A percentile compares a stretch with the other conserved stretches of the same genome.
These are phyloP conservation scores for Trichoderma orchidacearum DNA, from an alignment of 495 filamentous ascomycete species.

Conservation along the genomic window DNA sequence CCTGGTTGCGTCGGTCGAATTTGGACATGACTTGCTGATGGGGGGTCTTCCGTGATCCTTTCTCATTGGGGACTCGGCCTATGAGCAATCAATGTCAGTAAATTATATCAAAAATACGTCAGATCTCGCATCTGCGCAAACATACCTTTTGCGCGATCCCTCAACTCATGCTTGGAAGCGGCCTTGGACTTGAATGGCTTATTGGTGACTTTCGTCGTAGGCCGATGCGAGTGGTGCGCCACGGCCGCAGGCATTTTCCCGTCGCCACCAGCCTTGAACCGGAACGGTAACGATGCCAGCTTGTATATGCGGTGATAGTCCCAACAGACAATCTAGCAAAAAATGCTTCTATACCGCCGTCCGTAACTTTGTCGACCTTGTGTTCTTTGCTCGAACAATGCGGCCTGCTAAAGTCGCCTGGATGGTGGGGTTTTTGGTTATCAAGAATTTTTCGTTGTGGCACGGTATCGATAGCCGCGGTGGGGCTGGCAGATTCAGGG, in stretches of 20 bases:
- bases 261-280: constrained; percentile 73
- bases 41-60: constrained; percentile 64
- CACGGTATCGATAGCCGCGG: constrained; percentile 4
- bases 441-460: constrained; percentile 10
- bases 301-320: constrained; percentile 11
- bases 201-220: constrained; percentile 71
- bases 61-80: constrained; percentile 34
- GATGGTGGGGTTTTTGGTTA: constrained; percentile 7
- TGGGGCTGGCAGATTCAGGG: neutral
- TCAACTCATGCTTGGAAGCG: constrained; percentile 73
- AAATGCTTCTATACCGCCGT: too few relatives aligned
- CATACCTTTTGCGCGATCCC: constrained; percentile 70
- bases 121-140: neutral
- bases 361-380: too few relatives aligned
- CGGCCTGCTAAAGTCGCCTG: too few relatives aligned
- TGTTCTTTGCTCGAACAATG: neutral
- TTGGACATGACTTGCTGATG: constrained; percentile 97
- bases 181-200: constrained; percentile 88
- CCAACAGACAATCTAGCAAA: too few relatives aligned
- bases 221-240: constrained; percentile 69
- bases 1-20: constrained; percentile 84
- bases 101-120: neutral
- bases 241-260: constrained; percentile 47
- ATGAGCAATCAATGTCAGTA: constrained; percentile 5
- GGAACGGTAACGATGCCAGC: constrained; percentile 63